A percentile compares a stretch with the other conserved stretches of the same genome.
These are phyloP conservation scores for Bolboschoenus planiculmis DNA, from an alignment of 176 grass and related monocot species.

Conservation along the genomic window DNA sequence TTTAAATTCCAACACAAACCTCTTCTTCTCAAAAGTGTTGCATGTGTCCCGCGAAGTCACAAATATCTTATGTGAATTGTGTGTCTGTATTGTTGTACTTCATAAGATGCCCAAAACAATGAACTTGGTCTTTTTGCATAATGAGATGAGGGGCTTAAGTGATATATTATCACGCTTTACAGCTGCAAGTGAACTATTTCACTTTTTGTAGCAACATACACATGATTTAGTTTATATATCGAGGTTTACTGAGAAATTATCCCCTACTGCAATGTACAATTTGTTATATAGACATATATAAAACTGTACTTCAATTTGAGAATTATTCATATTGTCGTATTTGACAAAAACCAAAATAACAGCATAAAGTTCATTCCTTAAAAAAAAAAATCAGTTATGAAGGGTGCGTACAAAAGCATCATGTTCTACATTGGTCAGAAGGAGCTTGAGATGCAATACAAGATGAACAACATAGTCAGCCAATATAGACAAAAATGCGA, in stretches of 20 bases:
- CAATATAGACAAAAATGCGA: slow-evolving; percentile 84
- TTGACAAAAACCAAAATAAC: not conserved
- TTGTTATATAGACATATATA: not conserved
- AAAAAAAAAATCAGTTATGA: slow-evolving; percentile 58
- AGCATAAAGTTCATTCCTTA: slow-evolving; percentile 2
- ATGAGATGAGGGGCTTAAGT: not conserved
- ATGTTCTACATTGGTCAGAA: slow-evolving; percentile 95
- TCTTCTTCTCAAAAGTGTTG: not conserved
- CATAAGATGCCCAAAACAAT: not conserved
- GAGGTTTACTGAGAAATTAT: not conserved
- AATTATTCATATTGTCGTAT: not conserved
- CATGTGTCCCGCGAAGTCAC: not conserved
- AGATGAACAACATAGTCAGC: slow-evolving; percentile 67
- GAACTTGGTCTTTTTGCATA: not conserved
- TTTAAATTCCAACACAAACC: too few species aligned
- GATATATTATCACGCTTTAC: not conserved
- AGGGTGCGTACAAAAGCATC: slow-evolving; percentile 73
- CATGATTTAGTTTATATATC: not conserved
- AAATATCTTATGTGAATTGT: not conserved
- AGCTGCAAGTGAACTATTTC: not conserved
- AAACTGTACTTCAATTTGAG: not conserved
- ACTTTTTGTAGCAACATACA: not conserved
- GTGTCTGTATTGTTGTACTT: not conserved
- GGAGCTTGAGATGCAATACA: slow-evolving; percentile 86
- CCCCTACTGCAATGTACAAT: not conserved